phyloP scores from a whole-genome alignment of 768 basidiomycete genomes.

The Cystofilobasidium bisporidii region DNA sequence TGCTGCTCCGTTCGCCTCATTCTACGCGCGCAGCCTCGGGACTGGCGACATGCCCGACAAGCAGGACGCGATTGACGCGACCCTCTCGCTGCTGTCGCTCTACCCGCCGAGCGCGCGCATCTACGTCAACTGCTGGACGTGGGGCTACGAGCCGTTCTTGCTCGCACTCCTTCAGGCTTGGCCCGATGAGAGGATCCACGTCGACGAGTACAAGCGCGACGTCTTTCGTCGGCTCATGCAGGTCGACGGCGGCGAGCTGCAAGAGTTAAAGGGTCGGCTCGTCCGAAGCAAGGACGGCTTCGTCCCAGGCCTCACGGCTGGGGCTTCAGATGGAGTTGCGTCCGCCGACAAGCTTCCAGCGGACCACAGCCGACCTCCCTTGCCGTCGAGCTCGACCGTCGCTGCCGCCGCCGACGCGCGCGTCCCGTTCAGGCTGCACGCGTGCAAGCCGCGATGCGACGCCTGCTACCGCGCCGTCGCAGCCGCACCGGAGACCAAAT shows the following conservation, averaged over 20 bases:
- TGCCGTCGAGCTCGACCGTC: no score
- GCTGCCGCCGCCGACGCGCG: no score
- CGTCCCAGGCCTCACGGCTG: no score
- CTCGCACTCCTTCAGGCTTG: constrained; percentile 65
- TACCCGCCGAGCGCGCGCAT: constrained; percentile 62
- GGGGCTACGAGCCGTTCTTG: constrained; percentile 88
- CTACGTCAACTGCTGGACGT: constrained; percentile 89
- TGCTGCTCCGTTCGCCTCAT: no score
- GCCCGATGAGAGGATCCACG: constrained; percentile 58
- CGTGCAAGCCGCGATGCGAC: constrained; percentile 74
- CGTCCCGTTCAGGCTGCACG: constrained; percentile 54
- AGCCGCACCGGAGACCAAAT: constrained; percentile 36
- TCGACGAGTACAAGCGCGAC: constrained; percentile 75
- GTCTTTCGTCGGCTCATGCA: constrained; percentile 45
- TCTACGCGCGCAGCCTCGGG: constrained; percentile 31
- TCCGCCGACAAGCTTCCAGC: no score
- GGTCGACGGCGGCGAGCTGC: constrained; percentile 40
- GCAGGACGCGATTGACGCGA: constrained; percentile 56
- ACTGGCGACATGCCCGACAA: constrained; percentile 44
- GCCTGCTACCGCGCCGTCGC: constrained; percentile 30
- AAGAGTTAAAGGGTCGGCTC: constrained; percentile 52
- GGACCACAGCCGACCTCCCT: no score
- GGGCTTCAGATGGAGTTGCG: no score
- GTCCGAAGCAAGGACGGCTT: background rate
- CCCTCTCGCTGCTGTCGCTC: constrained; percentile 59